Base-by-base conservation (phyloP, 495 filamentous ascomycete species). In the Hypoxylon lienhwacheense region DNA sequence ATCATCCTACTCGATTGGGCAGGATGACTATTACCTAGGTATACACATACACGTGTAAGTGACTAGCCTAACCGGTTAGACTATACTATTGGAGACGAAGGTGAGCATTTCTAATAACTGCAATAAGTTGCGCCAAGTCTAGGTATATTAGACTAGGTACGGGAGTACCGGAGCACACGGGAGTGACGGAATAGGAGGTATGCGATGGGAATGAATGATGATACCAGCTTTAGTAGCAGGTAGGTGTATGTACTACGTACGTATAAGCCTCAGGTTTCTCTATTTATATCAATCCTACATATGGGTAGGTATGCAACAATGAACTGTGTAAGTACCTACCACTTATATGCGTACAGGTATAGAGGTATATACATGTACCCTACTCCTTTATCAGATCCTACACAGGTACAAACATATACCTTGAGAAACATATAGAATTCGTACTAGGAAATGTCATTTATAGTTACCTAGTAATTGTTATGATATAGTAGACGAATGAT, bases 61-160 rank as follows among this genome's bases (percentile, higher is more conserved):
- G n/a, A n/a, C n/a, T n/a, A n/a, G n/a, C n/a, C n/a, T 56, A 49
- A 32, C 26, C 28, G 16, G 37, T 16, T 45, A 31, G 32, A 33
- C 37, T 57, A 46, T 32, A 25, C 53, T 56, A 50, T 28, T 49
- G 11, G 25, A 55, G 11, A 48, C 36, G 35, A 36, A 49, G 20
- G 19, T 24, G 35, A 55, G 36, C 1, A 28, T 45, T 31, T 37
- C 22, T 35, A 40, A 48, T 37, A 39, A 35, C 24, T 39, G 33
- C 11, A 31, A 36, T 48, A 22, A 39, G 21, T n/a, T 37, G 22
- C 22, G 55, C 55, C 49, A 59, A 59, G 49, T 42, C 37, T 53
- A n/a, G 20, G 42, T 54, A 50, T 49, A 54, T 60, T 60, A 60
- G 37, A 50, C 50, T 45, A 50, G 50, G 46, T 54, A 60, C 50